Conservation (phyloP, 73 alveolate genomes). For the Tetrahymena elliotti region DNA sequence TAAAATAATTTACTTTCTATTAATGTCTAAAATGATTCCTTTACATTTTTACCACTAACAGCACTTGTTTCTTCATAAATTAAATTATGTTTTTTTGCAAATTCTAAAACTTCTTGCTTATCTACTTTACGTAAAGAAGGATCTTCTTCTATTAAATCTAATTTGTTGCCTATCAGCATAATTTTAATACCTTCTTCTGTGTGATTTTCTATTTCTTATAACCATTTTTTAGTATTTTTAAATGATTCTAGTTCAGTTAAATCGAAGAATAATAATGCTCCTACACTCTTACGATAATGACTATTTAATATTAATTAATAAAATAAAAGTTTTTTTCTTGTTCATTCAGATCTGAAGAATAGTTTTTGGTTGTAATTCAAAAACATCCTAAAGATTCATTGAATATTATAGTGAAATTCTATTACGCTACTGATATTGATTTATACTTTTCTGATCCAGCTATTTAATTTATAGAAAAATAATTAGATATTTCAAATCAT, state of each 20-base stretch:
- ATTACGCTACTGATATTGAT: constrained; percentile 26
- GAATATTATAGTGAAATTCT: background rate
- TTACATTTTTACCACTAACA: constrained; percentile 29
- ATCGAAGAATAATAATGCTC: constrained; percentile 68
- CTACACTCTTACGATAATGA: constrained; percentile 56
- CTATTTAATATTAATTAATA: background rate
- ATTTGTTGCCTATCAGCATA: constrained; percentile 63
- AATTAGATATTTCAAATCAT: background rate
- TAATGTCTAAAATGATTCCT: constrained; percentile 12
- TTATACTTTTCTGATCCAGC: constrained; percentile 46
- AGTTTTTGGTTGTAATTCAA: background rate
- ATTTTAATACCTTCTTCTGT: constrained; percentile 49
- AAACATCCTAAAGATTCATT: background rate
- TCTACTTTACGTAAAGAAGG: constrained; percentile 12
- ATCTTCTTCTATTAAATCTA: constrained; percentile 33
- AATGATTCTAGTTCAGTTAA: constrained; percentile 44
- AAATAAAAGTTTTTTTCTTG: background rate
- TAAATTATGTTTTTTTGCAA: constrained; percentile 2
- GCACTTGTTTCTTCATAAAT: constrained; percentile 37
- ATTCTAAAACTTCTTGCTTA: background rate
- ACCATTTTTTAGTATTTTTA: constrained; percentile 46
- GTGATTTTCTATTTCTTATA: constrained; percentile 48
- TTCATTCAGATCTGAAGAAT: background rate
- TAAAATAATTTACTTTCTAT: constrained; percentile 4
- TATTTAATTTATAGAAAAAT: background rate